Conservation (phyloP, 345 rosid species). For the Rhodomyrtus tomentosa region DNA sequence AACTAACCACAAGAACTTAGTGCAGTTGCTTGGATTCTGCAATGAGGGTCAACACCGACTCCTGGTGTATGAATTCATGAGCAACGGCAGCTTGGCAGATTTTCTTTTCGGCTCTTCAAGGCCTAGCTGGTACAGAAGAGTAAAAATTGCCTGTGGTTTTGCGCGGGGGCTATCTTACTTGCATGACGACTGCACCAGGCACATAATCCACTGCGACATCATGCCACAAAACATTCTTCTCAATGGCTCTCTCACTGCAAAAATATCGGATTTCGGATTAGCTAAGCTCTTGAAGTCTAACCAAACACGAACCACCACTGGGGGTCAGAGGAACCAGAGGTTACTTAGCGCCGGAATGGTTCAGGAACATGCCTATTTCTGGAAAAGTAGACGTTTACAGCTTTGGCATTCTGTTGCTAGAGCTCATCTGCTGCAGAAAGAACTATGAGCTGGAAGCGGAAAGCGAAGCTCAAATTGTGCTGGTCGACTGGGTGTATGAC, state of each 20-base stretch:
- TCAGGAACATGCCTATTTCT: constrained; percentile 1
- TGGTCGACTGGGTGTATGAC: not conserved
- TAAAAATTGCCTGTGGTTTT: constrained; percentile 5
- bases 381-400: constrained; percentile 23
- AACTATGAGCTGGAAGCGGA: not conserved
- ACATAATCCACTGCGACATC: constrained; percentile 7
- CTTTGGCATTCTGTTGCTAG: constrained; percentile 12
- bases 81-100: constrained; percentile 9
- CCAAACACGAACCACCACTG: constrained; percentile 3
- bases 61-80: constrained; percentile 18
- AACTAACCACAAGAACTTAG: constrained; percentile 29
- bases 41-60: constrained; percentile 10
- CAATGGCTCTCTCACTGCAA: not conserved
- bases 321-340: constrained; percentile 1
- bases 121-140: constrained; percentile 10
- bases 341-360: constrained; percentile 10
- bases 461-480: not conserved
- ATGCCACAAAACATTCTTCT: constrained; percentile 9
- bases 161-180: constrained; percentile 13
- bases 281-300: not conserved
- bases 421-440: constrained; percentile 7
- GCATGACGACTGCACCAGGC: constrained; percentile 10
- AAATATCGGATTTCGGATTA: constrained; percentile 7
- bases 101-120: constrained; percentile 5
- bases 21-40: constrained; percentile 18